Evolutionary conservation across 495 filamentous ascomycete species (phyloP).

Genomic region (Trichodelitschia bisporula): DNA sequence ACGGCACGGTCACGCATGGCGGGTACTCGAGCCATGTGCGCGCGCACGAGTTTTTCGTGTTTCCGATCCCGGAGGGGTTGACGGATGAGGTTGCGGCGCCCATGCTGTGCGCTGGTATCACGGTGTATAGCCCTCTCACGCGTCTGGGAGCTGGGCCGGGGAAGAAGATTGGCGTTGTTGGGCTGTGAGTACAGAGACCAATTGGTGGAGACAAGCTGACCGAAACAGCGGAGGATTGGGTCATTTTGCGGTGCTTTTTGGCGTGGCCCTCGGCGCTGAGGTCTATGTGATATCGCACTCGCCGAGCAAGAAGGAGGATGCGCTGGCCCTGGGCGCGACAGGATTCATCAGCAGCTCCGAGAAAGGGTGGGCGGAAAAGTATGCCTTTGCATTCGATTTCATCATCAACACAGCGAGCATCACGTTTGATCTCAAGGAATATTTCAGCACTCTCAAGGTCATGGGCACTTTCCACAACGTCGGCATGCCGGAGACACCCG

Average conservation of each 20-base stretch:
- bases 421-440: conserved; percentile 44
- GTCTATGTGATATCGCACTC: conserved; percentile 20
- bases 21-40: conserved; percentile 47
- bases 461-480: conserved; percentile 66
- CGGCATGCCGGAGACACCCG: conserved; percentile 60
- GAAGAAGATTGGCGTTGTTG: conserved; percentile 64
- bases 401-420: conserved; percentile 50
- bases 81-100: conserved; percentile 44
- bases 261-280: conserved; percentile 19
- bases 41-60: conserved; percentile 52
- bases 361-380: conserved; percentile 17
- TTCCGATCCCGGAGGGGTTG: conserved; percentile 58
- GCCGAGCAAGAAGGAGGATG: conserved; percentile 18
- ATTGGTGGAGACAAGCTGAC: background rate
- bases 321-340: conserved; percentile 18
- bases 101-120: conserved; percentile 77
- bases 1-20: conserved; percentile 36
- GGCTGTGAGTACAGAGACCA: conserved; percentile 20
- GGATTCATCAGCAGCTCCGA: conserved; percentile 17
- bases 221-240: conserved; percentile 17
- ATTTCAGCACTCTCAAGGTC: conserved; percentile 58
- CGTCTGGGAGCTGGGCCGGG: conserved; percentile 48
- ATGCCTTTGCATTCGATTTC: conserved; percentile 41
- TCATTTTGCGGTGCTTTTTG: conserved; percentile 19
- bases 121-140: conserved; percentile 53